A percentile compares a stretch with the other conserved stretches of the same genome.
Evolutionary conservation across 1,284 basidiomycete genomes (phyloP).

Genomic region (Microbotryum silenes-acaulis): DNA sequence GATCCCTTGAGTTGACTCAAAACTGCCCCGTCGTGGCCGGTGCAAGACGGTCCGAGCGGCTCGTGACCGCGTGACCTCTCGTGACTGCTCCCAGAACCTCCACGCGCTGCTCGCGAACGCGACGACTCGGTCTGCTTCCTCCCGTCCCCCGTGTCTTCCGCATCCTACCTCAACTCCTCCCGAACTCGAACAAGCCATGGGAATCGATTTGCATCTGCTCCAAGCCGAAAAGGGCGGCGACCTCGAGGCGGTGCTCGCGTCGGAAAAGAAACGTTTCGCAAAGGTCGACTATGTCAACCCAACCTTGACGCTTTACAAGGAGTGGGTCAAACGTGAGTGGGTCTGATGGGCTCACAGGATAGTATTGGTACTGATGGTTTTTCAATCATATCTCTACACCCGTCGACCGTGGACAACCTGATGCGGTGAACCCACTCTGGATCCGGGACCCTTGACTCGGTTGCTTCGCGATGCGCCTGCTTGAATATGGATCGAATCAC

Average conservation of each 20-base stretch:
- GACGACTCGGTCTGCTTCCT: too few relatives aligned
- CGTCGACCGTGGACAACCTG: too few relatives aligned
- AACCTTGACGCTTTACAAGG: conserved; percentile 80
- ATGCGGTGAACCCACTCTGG: too few relatives aligned
- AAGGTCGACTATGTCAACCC: conserved; percentile 88
- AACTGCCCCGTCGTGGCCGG: too few relatives aligned
- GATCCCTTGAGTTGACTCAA: too few relatives aligned
- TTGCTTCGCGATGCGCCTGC: neutral
- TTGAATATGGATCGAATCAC: neutral
- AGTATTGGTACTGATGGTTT: neutral
- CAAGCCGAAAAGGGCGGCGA: conserved; percentile 62
- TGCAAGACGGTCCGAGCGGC: too few relatives aligned
- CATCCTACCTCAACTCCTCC: too few relatives aligned
- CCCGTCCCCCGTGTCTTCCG: too few relatives aligned
- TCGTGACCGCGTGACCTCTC: too few relatives aligned
- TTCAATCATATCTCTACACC: neutral
- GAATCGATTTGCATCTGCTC: conserved; percentile 33
- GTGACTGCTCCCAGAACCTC: too few relatives aligned
- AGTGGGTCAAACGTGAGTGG: conserved; percentile 73
- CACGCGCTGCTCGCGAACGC: too few relatives aligned
- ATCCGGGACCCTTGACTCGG: neutral
- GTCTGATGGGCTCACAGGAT: neutral
- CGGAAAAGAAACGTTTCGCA: conserved; percentile 83
- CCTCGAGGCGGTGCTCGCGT: conserved; percentile 83
- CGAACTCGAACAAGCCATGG: conserved; percentile 11